phyloP scores from a whole-genome alignment of 2,329 filamentous ascomycete genomes.

The Trichoderma brevicompactum region DNA sequence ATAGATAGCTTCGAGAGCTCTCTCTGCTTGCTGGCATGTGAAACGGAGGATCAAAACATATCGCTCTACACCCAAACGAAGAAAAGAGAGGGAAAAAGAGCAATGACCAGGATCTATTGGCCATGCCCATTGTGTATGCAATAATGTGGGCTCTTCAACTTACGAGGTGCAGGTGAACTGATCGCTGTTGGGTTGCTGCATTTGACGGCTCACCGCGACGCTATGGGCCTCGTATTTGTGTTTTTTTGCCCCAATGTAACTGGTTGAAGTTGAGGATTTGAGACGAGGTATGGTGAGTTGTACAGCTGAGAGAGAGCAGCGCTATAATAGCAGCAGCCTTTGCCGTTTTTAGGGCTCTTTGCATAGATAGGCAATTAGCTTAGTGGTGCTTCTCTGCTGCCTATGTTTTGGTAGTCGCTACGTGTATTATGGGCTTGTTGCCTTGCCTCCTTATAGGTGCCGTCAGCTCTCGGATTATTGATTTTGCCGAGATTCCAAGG shows the following conservation, averaged over 20 bases:
- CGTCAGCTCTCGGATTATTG: conserved; percentile 5
- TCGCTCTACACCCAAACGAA: background rate
- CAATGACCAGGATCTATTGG: background rate
- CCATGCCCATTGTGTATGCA: conserved; percentile 8
- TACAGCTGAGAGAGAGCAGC: background rate
- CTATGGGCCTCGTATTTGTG: conserved; percentile 18
- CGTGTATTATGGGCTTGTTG: background rate
- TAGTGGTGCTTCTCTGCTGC: too few species aligned
- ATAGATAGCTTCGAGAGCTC: background rate
- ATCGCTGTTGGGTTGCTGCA: conserved; percentile 22
- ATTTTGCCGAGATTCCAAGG: background rate
- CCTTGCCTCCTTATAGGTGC: background rate
- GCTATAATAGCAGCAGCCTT: conserved; percentile 12
- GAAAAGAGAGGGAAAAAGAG: background rate
- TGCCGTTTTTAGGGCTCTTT: background rate
- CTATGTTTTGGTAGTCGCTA: too few species aligned
- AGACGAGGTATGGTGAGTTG: background rate
- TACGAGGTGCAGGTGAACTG: conserved; percentile 8
- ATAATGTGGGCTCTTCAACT: conserved; percentile 10
- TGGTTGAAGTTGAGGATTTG: background rate
- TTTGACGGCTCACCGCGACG: background rate
- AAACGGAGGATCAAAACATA: background rate
- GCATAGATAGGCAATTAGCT: too few species aligned
- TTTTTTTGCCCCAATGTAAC: background rate
- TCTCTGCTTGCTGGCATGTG: background rate